Evolutionary conservation across 2,329 filamentous ascomycete genomes (phyloP).

Genomic region (Lachnellula suecica): DNA sequence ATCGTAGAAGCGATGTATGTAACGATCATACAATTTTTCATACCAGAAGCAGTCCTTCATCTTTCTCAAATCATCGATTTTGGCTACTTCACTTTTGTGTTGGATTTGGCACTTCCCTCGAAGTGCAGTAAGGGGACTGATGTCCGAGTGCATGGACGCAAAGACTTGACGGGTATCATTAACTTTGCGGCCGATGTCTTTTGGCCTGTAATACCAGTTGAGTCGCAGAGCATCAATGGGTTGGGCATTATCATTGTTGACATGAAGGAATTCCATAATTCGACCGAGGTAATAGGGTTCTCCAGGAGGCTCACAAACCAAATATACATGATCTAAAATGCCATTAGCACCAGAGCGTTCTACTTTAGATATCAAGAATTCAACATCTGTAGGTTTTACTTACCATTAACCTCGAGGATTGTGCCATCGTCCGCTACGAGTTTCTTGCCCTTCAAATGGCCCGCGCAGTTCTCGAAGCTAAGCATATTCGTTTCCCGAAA

Average conservation of each 20-base stretch:
- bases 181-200: conserved; percentile 90
- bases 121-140: conserved; percentile 86
- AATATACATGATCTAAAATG: conserved; percentile 77
- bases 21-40: conserved; percentile 95
- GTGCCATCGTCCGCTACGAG: conserved; percentile 91
- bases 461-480: conserved; percentile 74
- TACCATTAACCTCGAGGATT: conserved; percentile 81
- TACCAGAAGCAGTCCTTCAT: conserved; percentile 91
- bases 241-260: conserved; percentile 68
- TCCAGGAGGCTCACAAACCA: conserved; percentile 94
- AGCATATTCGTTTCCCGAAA: conserved; percentile 77
- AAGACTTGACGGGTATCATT: conserved; percentile 90
- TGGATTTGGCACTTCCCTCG: conserved; percentile 90
- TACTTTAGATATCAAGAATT: background rate
- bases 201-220: conserved; percentile 98
- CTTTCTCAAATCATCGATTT: conserved; percentile 82
- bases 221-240: conserved; percentile 86
- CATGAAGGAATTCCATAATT: conserved; percentile 96
- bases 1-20: conserved; percentile 97
- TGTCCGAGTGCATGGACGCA: conserved; percentile 98
- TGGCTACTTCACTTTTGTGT: conserved; percentile 82
- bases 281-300: conserved; percentile 97
- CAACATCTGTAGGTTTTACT: conserved; percentile 36
- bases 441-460: conserved; percentile 70
- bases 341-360: conserved; percentile 15